Conservation (phyloP, 345 rosid species). For the Aethionema arabicum region DNA sequence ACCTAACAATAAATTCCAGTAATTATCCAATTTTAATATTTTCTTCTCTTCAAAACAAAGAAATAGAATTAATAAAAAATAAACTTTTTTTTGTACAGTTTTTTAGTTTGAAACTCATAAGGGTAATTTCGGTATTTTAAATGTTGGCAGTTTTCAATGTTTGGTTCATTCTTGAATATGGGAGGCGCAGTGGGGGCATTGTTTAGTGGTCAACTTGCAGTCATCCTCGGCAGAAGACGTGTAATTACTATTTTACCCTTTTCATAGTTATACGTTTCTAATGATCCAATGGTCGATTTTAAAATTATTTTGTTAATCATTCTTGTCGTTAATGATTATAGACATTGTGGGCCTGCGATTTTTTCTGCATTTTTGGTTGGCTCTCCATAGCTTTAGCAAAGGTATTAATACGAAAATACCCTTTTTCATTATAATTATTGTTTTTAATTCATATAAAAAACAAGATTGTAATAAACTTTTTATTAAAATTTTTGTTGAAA, state of each 20-base stretch:
- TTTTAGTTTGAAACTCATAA: too few relatives aligned
- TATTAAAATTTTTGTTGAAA: slow-evolving; percentile 4
- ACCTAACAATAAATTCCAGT: background rate
- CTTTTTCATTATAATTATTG: background rate
- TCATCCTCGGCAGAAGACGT: slow-evolving; percentile 33
- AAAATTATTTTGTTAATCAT: background rate
- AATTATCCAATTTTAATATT: too few relatives aligned
- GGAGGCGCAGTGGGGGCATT: slow-evolving; percentile 42
- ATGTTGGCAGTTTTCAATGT: slow-evolving; percentile 31
- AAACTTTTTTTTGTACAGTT: too few relatives aligned
- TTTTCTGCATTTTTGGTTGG: slow-evolving; percentile 44
- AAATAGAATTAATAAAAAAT: too few relatives aligned
- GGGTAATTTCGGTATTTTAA: background rate
- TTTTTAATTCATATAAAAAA: background rate
- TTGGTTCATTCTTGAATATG: slow-evolving; percentile 33
- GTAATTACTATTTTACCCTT: slow-evolving; percentile 23
- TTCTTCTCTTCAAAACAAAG: too few relatives aligned
- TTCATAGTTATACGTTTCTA: background rate
- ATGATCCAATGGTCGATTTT: background rate
- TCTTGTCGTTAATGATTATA: slow-evolving; percentile 9
- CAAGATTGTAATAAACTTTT: background rate
- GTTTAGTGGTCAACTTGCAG: slow-evolving; percentile 34
- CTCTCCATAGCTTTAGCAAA: slow-evolving; percentile 41
- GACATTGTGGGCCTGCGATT: slow-evolving; percentile 43
- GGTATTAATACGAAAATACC: slow-evolving; percentile 23